phyloP scores from a whole-genome alignment of 805 yeast species.

The Candida incommunis region DNA sequence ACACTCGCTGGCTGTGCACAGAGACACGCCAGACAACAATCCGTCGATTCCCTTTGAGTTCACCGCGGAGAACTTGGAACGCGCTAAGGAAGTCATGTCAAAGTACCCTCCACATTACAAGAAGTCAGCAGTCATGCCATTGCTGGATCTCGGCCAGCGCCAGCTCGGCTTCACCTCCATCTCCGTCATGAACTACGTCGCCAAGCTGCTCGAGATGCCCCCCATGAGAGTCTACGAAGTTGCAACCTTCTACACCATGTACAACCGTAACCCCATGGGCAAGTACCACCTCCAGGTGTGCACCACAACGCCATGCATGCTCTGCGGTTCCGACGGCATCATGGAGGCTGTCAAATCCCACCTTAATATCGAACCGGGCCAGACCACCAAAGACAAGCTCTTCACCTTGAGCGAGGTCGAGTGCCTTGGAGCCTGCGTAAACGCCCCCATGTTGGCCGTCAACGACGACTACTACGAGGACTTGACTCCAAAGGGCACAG shows the following conservation, averaged over 20 bases:
- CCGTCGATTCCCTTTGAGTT: constrained; percentile 60
- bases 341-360: constrained; percentile 52
- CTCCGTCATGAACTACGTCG: constrained; percentile 81
- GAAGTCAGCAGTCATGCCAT: constrained; percentile 80
- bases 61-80: constrained; percentile 42
- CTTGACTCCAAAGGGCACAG: constrained; percentile 52
- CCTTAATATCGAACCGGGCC: constrained; percentile 57
- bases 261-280: constrained; percentile 75
- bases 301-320: constrained; percentile 82
- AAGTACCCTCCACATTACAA: constrained; percentile 80
- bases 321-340: constrained; percentile 69
- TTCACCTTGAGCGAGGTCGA: constrained; percentile 81
- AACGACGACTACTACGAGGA: constrained; percentile 79
- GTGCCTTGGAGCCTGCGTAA: constrained; percentile 85
- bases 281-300: constrained; percentile 73
- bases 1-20: constrained; percentile 39
- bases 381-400: constrained; percentile 59
- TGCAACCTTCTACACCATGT: constrained; percentile 87
- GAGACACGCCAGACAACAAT: constrained; percentile 58
- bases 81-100: constrained; percentile 61
- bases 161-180: constrained; percentile 78
- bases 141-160: constrained; percentile 75
- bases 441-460: constrained; percentile 78
- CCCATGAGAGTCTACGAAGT: constrained; percentile 92
- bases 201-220: constrained; percentile 72